Base-by-base conservation (phyloP, 2,329 filamentous ascomycete species). In the Ophiognomonia clavigignenti-juglandacearum region DNA sequence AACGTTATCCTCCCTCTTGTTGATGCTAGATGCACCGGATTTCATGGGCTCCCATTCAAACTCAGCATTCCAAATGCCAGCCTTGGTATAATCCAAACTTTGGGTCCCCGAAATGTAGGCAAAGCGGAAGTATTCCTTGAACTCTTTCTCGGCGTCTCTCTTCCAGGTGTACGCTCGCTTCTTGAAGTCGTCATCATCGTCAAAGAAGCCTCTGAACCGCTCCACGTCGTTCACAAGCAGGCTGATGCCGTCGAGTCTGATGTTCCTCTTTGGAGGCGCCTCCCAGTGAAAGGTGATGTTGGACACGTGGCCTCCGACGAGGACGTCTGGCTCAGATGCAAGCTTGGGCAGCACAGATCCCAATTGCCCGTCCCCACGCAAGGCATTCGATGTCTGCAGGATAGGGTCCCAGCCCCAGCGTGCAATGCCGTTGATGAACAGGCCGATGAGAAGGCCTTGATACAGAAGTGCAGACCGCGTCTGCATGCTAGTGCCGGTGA, bases 351-450 rank as follows among this genome's bases (percentile, higher is more conserved):
- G 72, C 0, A 78, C 66, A 0, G 81, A 82, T 10, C 80, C 80
- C 31, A 77, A 65, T 49, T 82, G 78, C 1, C 78, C 80, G 54
- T 86, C 83, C n/a, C 80, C 82, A 45, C 82, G 82, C 20, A 98
- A 68, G 1, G 83, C 82, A 1, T 67, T 75, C 0, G 87, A 80
- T 0, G 93, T 97, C 66, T 98, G 85, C 14, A 98, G 77, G 39
- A 98, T 81, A 1, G 86, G 78, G 52, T 89, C 91, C 63, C 95
- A 98, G 0, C 91, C 91, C 93, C 93, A 97, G 36, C 92, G 79
- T 4, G 91, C 92, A 50, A 95, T 82, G 43, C 93, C 92, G 62
- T 96, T 96, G 68, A 96, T 84, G 64, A 96, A 97, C 0, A 97
- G 76, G 0, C 93, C 93, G 7, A 97, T 71, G 0, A 98, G 73